phyloP scores from a whole-genome alignment of 371 early-diverging fungal genomes.

The Mortierella polycephala region DNA sequence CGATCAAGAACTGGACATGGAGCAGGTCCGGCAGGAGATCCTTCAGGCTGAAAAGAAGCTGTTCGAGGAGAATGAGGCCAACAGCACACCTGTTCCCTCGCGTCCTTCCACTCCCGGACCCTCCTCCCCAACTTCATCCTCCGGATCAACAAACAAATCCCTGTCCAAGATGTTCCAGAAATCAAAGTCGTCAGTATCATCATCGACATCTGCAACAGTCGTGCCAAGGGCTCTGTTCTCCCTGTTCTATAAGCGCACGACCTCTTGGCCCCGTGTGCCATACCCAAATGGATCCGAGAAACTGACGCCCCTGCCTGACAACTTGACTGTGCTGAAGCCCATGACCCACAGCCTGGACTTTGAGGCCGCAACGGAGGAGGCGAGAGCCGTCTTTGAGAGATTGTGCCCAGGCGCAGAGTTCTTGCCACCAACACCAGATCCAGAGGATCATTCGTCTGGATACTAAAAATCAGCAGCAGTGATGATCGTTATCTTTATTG shows the following conservation, averaged over 20 bases:
- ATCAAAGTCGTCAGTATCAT: constrained; percentile 22
- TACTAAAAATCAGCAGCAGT: constrained; percentile 3
- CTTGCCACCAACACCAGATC: constrained; percentile 66
- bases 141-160: constrained; percentile 14
- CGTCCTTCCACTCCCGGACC: constrained; percentile 37
- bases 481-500: neutral
- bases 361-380: constrained; percentile 61
- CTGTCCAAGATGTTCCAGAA: constrained; percentile 25
- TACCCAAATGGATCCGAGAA: constrained; percentile 35
- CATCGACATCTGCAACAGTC: constrained; percentile 11
- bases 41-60: constrained; percentile 50
- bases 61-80: constrained; percentile 39
- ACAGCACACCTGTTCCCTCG: constrained; percentile 26
- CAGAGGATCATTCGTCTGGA: constrained; percentile 48
- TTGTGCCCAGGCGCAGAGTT: constrained; percentile 63
- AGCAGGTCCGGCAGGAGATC: constrained; percentile 46
- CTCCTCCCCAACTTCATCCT: constrained; percentile 11
- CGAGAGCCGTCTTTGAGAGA: constrained; percentile 58
- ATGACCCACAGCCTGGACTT: constrained; percentile 60
- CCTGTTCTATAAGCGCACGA: constrained; percentile 61
- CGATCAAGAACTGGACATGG: constrained; percentile 55
- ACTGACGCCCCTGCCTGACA: constrained; percentile 57
- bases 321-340: constrained; percentile 60
- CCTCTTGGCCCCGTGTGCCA: constrained; percentile 47
- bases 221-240: constrained; percentile 49